phyloP scores from a whole-genome alignment of 495 filamentous ascomycete species.

The Thermochaetoides thermophila region DNA sequence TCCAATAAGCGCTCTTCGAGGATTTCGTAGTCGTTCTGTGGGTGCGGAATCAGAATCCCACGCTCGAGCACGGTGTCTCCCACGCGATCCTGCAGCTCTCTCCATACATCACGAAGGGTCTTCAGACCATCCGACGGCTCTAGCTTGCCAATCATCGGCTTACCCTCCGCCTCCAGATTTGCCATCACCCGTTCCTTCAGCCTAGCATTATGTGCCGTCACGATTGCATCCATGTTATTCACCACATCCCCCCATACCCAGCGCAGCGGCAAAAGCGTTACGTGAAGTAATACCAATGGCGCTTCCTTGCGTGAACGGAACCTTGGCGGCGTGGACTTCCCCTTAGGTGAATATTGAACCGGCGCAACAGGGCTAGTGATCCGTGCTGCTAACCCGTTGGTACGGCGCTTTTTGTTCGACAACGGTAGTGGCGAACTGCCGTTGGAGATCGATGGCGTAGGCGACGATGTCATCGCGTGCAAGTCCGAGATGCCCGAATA shows the following conservation, averaged over 20 bases:
- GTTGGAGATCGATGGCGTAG: slow-evolving; percentile 34
- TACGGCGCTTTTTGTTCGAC: slow-evolving; percentile 15
- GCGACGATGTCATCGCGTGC: slow-evolving; percentile 60
- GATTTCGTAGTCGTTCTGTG: slow-evolving; percentile 77
- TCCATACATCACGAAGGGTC: slow-evolving; percentile 53
- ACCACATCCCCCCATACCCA: slow-evolving; percentile 50
- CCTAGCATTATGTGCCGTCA: slow-evolving; percentile 5
- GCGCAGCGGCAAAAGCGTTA: slow-evolving; percentile 61
- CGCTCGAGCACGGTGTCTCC: slow-evolving; percentile 68
- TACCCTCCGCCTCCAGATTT: too few relatives aligned
- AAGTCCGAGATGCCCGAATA: slow-evolving; percentile 28
- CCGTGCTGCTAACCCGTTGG: slow-evolving; percentile 20
- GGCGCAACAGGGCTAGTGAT: slow-evolving; percentile 29
- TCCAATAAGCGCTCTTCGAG: slow-evolving; percentile 88
- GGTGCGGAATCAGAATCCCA: slow-evolving; percentile 77
- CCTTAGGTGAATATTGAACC: slow-evolving; percentile 41
- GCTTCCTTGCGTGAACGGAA: slow-evolving; percentile 35
- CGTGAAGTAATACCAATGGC: slow-evolving; percentile 77
- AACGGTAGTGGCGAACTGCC: slow-evolving; percentile 33
- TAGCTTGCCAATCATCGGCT: too few relatives aligned
- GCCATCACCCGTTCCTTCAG: too few relatives aligned
- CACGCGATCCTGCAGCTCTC: slow-evolving; percentile 57
- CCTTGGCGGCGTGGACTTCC: slow-evolving; percentile 38
- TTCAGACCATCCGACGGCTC: slow-evolving; percentile 39
- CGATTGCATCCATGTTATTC: slow-evolving; percentile 23